Evolutionary conservation across 1,284 basidiomycete genomes (phyloP).

Genomic region (Leccinum colubrinum): DNA sequence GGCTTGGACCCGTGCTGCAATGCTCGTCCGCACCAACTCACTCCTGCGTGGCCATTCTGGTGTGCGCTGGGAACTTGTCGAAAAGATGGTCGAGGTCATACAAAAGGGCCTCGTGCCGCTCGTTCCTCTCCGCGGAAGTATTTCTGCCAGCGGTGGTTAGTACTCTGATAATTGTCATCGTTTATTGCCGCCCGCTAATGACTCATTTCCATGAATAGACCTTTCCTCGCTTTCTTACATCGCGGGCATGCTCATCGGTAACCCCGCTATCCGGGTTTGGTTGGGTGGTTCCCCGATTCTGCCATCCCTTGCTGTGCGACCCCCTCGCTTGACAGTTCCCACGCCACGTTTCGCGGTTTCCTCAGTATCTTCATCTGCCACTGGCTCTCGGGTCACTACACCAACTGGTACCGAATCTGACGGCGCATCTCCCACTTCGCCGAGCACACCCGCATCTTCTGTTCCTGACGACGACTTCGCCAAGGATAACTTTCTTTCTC

Average conservation of each 20-base stretch:
- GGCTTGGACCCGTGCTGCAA: constrained; percentile 87
- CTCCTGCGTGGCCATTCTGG: constrained; percentile 88
- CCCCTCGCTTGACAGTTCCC: constrained; percentile 2
- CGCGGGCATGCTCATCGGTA: constrained; percentile 75
- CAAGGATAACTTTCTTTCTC: constrained; percentile 4
- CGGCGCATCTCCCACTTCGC: constrained; percentile 19
- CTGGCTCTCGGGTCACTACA: constrained; percentile 19
- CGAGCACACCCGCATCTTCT: constrained; percentile 32
- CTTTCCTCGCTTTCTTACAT: constrained; percentile 82
- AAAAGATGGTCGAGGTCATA: constrained; percentile 77
- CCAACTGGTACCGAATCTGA: constrained; percentile 17
- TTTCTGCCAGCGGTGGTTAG: constrained; percentile 79
- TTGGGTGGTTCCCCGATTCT: constrained; percentile 14
- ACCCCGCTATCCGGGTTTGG: constrained; percentile 75
- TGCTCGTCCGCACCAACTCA: constrained; percentile 85
- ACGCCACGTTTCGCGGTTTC: constrained; percentile 16
- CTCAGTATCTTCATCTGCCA: constrained; percentile 1
- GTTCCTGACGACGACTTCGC: constrained; percentile 24
- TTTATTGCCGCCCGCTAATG: background rate
- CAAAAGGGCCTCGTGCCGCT: constrained; percentile 75
- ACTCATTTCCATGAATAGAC: constrained; percentile 41
- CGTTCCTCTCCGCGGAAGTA: constrained; percentile 81
- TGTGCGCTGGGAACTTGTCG: constrained; percentile 77
- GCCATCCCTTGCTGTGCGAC: background rate
- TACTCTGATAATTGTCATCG: background rate